These are phyloP conservation scores for Penicillium paradoxum DNA, from an alignment of 495 filamentous ascomycete species.

Conservation along the genomic window DNA sequence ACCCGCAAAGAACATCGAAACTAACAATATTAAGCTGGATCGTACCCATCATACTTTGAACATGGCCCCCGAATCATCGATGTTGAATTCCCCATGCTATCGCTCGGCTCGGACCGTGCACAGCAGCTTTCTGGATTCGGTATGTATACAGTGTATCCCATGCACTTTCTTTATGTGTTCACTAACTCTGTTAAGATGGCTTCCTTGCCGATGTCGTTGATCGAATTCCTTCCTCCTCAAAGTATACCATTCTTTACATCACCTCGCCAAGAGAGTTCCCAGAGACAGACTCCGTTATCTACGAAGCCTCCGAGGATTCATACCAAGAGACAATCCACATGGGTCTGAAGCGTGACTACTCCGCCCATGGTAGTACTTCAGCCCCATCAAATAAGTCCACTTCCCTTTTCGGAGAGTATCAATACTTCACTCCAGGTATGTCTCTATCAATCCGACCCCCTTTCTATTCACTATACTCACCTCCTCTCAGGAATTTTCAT, in stretches of 20 bases:
- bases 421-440: constrained; percentile 74
- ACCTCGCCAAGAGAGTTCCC: constrained; percentile 46
- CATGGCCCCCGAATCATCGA: constrained; percentile 44
- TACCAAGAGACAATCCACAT: constrained; percentile 49
- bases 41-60: constrained; percentile 43
- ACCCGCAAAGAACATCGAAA: not conserved
- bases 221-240: constrained; percentile 47
- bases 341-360: constrained; percentile 57
- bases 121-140: constrained; percentile 47
- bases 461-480: constrained; percentile 8
- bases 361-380: constrained; percentile 19
- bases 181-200: constrained; percentile 44
- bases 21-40: constrained; percentile 36
- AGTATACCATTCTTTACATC: constrained; percentile 61
- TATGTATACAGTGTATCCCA: constrained; percentile 18
- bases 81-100: constrained; percentile 49
- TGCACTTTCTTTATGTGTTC: not conserved
- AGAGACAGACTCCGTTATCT: constrained; percentile 37
- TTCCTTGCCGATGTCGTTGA: constrained; percentile 54
- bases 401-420: constrained; percentile 84
- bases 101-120: constrained; percentile 32
- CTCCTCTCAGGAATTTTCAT: constrained; percentile 68
- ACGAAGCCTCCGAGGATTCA: constrained; percentile 47
- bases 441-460: constrained; percentile 4
- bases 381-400: constrained; percentile 17